Evolutionary conservation across 768 basidiomycete genomes (phyloP).

Genomic region (Collybia sp.): DNA sequence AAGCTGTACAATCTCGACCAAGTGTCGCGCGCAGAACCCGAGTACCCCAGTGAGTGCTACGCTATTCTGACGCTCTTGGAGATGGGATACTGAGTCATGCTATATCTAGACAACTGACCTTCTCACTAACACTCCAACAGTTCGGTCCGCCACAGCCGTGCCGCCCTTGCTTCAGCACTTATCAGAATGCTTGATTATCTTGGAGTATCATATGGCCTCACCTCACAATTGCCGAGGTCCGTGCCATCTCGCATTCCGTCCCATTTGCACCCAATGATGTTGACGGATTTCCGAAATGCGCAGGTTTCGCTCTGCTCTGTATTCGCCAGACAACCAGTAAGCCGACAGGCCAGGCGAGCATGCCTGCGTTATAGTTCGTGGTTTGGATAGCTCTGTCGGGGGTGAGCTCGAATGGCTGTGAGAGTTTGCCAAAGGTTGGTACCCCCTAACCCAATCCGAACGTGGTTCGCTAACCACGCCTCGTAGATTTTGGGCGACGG

Average conservation of each 20-base stretch:
- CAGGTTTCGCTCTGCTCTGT: constrained; percentile 88
- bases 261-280: background rate
- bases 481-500: constrained; percentile 82
- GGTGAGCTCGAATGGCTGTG: constrained; percentile 75
- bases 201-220: constrained; percentile 95
- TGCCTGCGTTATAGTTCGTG: constrained; percentile 92
- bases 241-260: constrained; percentile 8
- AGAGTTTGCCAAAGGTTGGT: constrained; percentile 81
- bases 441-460: background rate
- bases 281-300: constrained; percentile 89
- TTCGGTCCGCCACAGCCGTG: constrained; percentile 76
- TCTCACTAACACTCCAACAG: constrained; percentile 70
- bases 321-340: constrained; percentile 92
- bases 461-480: background rate
- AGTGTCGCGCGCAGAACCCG: constrained; percentile 39
- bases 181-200: constrained; percentile 88
- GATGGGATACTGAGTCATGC: background rate
- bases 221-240: constrained; percentile 74
- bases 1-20: constrained; percentile 90
- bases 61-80: background rate
- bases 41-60: constrained; percentile 50
- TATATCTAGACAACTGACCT: constrained; percentile 37
- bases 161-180: constrained; percentile 90
- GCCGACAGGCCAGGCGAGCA: constrained; percentile 95
- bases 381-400: constrained; percentile 63